phyloP scores from a whole-genome alignment of 2,329 filamentous ascomycete species.

The Ceratocystis smalleyi region DNA sequence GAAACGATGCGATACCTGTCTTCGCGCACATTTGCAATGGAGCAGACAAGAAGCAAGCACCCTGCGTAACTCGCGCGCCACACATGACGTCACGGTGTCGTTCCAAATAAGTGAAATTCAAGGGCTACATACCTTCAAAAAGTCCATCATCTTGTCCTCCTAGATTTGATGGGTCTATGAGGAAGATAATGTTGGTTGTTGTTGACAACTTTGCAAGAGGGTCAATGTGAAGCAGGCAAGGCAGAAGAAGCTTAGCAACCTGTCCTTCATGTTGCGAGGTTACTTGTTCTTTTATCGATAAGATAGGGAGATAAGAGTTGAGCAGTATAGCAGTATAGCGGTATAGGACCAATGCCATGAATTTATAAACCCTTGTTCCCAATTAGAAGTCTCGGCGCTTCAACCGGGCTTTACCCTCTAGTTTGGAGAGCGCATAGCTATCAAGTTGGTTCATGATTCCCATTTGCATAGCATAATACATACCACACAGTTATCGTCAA shows the following conservation, averaged over 20 bases:
- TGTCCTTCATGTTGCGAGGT: not conserved
- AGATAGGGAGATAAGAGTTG: not conserved
- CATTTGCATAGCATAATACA: too few relatives aligned
- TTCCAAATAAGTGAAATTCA: not conserved
- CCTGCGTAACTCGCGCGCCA: not conserved
- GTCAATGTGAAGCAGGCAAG: not conserved
- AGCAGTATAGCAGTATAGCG: not conserved
- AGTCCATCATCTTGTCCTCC: conserved; percentile 15
- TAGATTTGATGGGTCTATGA: not conserved
- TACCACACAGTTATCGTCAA: too few relatives aligned
- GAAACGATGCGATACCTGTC: not conserved
- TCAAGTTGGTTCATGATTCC: too few relatives aligned
- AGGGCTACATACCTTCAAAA: conserved; percentile 13
- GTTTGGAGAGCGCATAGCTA: too few relatives aligned
- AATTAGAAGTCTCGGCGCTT: not conserved
- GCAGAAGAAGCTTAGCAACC: conserved; percentile 2
- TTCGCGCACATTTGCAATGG: not conserved
- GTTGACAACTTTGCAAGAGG: not conserved
- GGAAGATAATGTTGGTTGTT: not conserved
- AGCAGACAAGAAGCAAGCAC: not conserved
- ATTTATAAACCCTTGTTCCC: not conserved
- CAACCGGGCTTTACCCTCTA: not conserved
- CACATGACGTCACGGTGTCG: conserved; percentile 7
- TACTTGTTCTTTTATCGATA: conserved; percentile 1
- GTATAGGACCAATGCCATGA: not conserved